A percentile compares a stretch with the other conserved stretches of the same genome.
Evolutionary conservation across 139 green algal genomes (phyloP).

Genomic region (Micractinium sp.): DNA sequence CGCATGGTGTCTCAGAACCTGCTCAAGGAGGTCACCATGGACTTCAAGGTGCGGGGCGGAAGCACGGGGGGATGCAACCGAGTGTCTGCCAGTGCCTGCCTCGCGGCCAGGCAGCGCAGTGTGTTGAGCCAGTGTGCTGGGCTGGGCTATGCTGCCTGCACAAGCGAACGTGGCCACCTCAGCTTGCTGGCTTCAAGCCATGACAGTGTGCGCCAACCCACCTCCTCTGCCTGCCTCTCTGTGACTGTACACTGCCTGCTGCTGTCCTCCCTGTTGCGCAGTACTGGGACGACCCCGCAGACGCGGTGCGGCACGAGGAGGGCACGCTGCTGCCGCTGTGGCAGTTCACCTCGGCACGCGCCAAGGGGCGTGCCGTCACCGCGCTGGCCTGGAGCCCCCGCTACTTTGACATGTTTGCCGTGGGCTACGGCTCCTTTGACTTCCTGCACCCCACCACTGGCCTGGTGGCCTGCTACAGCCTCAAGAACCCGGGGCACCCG

Average conservation of each 20-base stretch:
- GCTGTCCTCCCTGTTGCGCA: constrained; percentile 19
- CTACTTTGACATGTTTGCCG: constrained; percentile 87
- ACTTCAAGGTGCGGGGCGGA: constrained; percentile 78
- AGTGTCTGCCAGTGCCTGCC: too few species aligned
- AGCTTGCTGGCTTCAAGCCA: not conserved
- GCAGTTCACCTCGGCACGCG: constrained; percentile 70
- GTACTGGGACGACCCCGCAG: constrained; percentile 93
- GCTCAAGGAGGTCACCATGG: constrained; percentile 83
- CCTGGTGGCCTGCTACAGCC: constrained; percentile 78
- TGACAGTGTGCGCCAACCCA: too few species aligned
- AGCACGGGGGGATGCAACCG: too few species aligned
- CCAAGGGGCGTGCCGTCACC: constrained; percentile 72
- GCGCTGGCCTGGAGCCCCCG: constrained; percentile 81
- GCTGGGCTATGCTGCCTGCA: too few species aligned
- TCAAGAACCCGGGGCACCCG: constrained; percentile 88
- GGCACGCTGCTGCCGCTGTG: constrained; percentile 94
- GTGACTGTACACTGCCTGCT: too few species aligned
- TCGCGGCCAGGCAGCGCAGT: too few species aligned
- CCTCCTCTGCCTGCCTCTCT: not conserved
- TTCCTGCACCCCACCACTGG: constrained; percentile 72
- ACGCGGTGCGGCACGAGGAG: constrained; percentile 69
- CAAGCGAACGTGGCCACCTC: too few species aligned
- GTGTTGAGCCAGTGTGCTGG: too few species aligned
- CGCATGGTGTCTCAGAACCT: constrained; percentile 93
- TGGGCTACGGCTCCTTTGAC: constrained; percentile 91